Conservation (phyloP, 306 rosid genomes). For the Cicer judaicum region DNA sequence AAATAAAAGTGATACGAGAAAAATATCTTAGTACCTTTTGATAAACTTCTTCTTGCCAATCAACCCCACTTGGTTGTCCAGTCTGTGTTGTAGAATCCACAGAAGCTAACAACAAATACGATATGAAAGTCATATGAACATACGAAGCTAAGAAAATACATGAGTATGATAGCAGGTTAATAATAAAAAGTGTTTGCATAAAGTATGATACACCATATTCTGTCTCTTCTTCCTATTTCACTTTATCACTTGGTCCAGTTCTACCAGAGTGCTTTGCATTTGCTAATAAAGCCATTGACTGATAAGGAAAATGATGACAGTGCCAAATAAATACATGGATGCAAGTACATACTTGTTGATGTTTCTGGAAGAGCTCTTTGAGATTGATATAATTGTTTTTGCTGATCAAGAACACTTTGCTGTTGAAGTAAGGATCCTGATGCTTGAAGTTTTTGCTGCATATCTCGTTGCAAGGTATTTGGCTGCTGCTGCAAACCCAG, state of each 20-base stretch:
- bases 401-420: constrained; percentile 77
- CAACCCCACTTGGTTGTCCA: constrained; percentile 71
- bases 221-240: constrained; percentile 16
- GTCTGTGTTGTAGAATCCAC: constrained; percentile 77
- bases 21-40: constrained; percentile 68
- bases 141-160: constrained; percentile 18
- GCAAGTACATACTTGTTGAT: constrained; percentile 67
- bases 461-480: constrained; percentile 70
- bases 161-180: constrained; percentile 6
- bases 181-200: background rate
- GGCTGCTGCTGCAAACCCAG: constrained; percentile 78
- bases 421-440: constrained; percentile 76
- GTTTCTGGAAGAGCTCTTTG: constrained; percentile 82
- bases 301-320: constrained; percentile 28
- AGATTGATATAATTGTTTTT: constrained; percentile 76
- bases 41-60: constrained; percentile 83
- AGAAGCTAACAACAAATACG: constrained; percentile 60
- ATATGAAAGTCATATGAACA: constrained; percentile 35
- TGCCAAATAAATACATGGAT: constrained; percentile 35
- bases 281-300: constrained; percentile 30
- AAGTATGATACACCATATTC: constrained; percentile 1
- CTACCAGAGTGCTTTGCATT: constrained; percentile 27
- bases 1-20: constrained; percentile 21
- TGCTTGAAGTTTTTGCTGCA: constrained; percentile 81
- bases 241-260: constrained; percentile 16